These are phyloP conservation scores for Lantana camara DNA, from an alignment of 257 asterid genomes.

Conservation along the genomic window DNA sequence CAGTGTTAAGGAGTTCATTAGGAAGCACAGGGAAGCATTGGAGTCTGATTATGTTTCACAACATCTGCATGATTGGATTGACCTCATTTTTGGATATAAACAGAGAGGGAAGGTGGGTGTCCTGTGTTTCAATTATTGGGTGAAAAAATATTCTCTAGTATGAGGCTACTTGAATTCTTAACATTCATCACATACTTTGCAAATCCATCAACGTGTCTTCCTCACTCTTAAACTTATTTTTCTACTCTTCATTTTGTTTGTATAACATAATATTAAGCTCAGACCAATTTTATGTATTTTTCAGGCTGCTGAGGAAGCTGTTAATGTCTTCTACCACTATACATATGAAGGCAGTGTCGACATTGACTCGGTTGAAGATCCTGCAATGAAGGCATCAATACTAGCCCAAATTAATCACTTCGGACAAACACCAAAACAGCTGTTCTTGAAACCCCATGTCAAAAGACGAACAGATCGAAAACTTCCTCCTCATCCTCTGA, in stretches of 20 bases:
- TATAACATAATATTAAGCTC: not conserved
- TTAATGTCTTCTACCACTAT: constrained; percentile 96
- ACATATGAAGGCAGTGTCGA: constrained; percentile 99
- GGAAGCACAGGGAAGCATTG: constrained; percentile 96
- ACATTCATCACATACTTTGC: too few species aligned
- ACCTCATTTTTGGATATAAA: constrained; percentile 91
- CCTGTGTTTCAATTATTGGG: constrained; percentile 18
- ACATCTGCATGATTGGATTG: constrained; percentile 99
- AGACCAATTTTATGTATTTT: constrained; percentile 28
- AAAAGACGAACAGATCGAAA: constrained; percentile 85
- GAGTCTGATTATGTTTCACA: constrained; percentile 96
- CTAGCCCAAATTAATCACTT: constrained; percentile 98
- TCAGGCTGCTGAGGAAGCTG: constrained; percentile 98
- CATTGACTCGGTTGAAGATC: constrained; percentile 94
- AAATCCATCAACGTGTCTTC: constrained; percentile 10
- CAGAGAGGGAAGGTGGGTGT: constrained; percentile 96
- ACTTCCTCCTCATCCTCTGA: constrained; percentile 80
- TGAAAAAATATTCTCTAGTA: not conserved
- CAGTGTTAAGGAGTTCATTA: constrained; percentile 87
- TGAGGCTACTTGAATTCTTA: too few species aligned
- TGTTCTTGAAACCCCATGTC: constrained; percentile 86
- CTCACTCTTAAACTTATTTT: constrained; percentile 9
- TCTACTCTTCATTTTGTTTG: not conserved
- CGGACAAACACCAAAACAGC: constrained; percentile 97
- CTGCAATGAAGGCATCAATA: constrained; percentile 98